Conservation (phyloP, 164 flowering plant species). For the Euptelea pleiosperma region DNA sequence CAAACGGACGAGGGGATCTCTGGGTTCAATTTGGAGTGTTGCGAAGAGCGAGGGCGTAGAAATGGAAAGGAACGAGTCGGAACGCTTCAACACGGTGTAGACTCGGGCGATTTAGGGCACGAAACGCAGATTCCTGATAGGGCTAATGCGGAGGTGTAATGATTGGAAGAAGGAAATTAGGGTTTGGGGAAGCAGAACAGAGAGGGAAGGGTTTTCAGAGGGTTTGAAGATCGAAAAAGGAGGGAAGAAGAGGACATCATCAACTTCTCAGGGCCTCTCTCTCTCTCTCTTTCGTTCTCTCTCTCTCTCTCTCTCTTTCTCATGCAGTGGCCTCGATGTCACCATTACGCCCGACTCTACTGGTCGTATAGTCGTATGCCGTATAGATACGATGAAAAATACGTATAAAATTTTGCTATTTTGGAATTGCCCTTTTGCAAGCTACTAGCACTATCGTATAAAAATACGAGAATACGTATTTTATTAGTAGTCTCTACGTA, state of each 20-base stretch:
- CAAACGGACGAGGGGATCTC: background rate
- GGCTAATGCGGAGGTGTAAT: background rate
- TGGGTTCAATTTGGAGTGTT: constrained; percentile 1
- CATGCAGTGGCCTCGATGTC: constrained; percentile 16
- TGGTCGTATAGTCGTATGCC: background rate
- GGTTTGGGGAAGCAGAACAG: constrained; percentile 1
- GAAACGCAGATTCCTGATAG: background rate
- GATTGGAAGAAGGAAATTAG: background rate
- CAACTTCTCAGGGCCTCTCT: background rate
- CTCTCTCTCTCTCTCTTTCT: constrained; percentile 8
- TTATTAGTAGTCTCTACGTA: too few relatives aligned
- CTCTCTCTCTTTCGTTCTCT: constrained; percentile 10
- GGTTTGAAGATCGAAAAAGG: constrained; percentile 14
- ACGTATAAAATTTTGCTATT: too few relatives aligned
- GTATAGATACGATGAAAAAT: background rate
- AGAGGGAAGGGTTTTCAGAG: constrained; percentile 10
- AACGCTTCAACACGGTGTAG: constrained; percentile 6
- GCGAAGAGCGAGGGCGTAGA: background rate
- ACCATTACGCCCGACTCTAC: constrained; percentile 6
- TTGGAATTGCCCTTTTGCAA: too few relatives aligned
- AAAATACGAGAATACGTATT: too few relatives aligned
- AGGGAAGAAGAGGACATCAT: constrained; percentile 4
- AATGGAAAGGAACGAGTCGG: background rate
- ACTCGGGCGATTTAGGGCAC: constrained; percentile 23
- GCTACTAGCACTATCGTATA: too few relatives aligned